phyloP scores from a whole-genome alignment of 192 early-diverging fungal species.

The Dissophora ornata region DNA sequence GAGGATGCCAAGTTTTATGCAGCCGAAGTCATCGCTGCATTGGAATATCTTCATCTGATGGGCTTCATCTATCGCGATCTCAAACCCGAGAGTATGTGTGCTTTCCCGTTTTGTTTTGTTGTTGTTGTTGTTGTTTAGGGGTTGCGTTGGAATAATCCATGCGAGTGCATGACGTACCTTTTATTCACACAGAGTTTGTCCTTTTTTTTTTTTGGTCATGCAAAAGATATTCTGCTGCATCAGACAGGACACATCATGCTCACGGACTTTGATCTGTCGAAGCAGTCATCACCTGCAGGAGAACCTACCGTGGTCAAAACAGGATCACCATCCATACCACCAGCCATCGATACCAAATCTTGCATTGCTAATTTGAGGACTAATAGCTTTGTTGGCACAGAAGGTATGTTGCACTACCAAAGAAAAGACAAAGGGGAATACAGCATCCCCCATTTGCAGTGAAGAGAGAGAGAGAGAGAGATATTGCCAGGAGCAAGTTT shows the following conservation, averaged over 20 bases:
- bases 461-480: no score
- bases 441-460: no score
- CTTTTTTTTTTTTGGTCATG: neutral
- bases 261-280: constrained; percentile 96
- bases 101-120: neutral
- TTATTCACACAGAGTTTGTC: neutral
- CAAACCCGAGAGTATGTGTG: constrained; percentile 91
- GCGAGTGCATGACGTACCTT: neutral
- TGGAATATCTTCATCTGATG: constrained; percentile 96
- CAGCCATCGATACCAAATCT: constrained; percentile 88
- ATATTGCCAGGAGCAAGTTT: no score
- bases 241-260: constrained; percentile 98
- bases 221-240: constrained; percentile 88
- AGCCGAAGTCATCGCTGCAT: constrained; percentile 93
- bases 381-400: constrained; percentile 99
- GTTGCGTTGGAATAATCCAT: neutral
- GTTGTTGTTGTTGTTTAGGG: constrained; percentile 7
- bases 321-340: constrained; percentile 67
- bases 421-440: no score
- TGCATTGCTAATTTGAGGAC: constrained; percentile 90
- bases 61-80: constrained; percentile 98
- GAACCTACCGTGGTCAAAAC: constrained; percentile 76
- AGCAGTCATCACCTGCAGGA: constrained; percentile 87
- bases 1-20: constrained; percentile 96
- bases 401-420: no score